These are phyloP conservation scores for Cordyceps militaris DNA, from an alignment of 2,329 filamentous ascomycete species.

Conservation along the genomic window DNA sequence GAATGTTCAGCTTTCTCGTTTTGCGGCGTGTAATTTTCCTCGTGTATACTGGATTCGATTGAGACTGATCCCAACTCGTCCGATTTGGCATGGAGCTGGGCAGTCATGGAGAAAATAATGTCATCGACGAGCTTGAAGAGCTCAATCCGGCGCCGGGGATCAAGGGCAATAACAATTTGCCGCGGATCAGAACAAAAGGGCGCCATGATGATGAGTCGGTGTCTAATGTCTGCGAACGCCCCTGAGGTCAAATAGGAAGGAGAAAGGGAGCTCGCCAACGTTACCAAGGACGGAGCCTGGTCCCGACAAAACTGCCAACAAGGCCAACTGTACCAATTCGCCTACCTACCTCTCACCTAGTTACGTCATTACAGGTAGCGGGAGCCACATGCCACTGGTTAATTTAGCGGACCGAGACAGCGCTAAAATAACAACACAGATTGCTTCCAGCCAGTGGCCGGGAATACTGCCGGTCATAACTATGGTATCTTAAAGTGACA, in stretches of 20 bases:
- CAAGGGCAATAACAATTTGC: slow-evolving; percentile 48
- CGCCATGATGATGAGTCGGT: slow-evolving; percentile 33
- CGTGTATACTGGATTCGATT: slow-evolving; percentile 9
- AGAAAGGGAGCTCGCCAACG: not conserved
- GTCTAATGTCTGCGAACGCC: not conserved
- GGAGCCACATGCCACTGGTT: too few relatives aligned
- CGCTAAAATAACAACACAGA: not conserved
- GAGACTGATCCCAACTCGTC: slow-evolving; percentile 26
- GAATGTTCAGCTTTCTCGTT: not conserved
- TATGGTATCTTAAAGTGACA: not conserved
- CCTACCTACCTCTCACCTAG: too few relatives aligned
- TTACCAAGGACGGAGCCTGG: not conserved
- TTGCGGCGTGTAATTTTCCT: not conserved
- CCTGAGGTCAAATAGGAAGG: not conserved
- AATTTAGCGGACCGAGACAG: not conserved
- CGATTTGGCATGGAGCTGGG: slow-evolving; percentile 37
- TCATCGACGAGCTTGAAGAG: slow-evolving; percentile 44
- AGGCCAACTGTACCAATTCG: not conserved
- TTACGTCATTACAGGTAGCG: not conserved
- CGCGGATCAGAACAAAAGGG: slow-evolving; percentile 48
- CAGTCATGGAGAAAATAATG: slow-evolving; percentile 48
- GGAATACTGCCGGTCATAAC: not conserved
- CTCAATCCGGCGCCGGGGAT: slow-evolving; percentile 43
- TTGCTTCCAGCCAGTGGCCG: not conserved
- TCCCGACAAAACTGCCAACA: not conserved